Base-by-base conservation (phyloP, 495 filamentous ascomycete species). In the Letharia lupina region DNA sequence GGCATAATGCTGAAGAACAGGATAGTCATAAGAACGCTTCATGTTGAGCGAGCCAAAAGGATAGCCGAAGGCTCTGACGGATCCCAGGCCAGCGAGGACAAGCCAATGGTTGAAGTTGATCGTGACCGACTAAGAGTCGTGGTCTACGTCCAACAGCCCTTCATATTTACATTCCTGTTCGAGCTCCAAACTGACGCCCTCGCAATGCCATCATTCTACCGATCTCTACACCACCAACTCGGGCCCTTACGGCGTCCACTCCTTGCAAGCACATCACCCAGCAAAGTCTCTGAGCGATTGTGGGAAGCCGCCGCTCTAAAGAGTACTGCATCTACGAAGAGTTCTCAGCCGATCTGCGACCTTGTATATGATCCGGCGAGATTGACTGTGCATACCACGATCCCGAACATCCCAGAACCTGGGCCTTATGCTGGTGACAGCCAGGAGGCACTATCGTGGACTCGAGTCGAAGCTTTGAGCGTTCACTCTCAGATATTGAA, bases 111-210 rank as follows among this genome's bases (percentile, higher is more conserved):
- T 39, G 50, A 64, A n/a, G 23, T 11, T 13, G 54, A 67, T 37
- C 60, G 67, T 37, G 75, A 82, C 59, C 81, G 84, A 66, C 76
- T 94, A 35, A 85, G 86, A 35, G 90, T 90, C 8, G 83, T 95
- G 4, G 84, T 96, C 58, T 89, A 89, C 68, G 78, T 86, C 64
- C 87, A 91, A 70, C 85, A 83, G 72, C 94, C 94, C 4, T 97
- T 98, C 76, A 88, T 96, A 63, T 96, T 91, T 75, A 87, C 90
- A 7, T 90, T 98, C 70, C 80, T 98, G 20, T 97, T 98, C 77
- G 82, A 89, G 58, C 81, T 86, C 16, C 77, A 79, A 48, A 88
- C 91, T 2, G 81, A 84, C 45, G 81, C 86, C 31, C 80, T 96
- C 10, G 78, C 84, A 20, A 84, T 84, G 57, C 80, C 87, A 5